Evolutionary conservation across 2,329 filamentous ascomycete genomes (phyloP), one percentile per base, ranked within the genome.

Genomic region (Hypoxylon sp.): DNA sequence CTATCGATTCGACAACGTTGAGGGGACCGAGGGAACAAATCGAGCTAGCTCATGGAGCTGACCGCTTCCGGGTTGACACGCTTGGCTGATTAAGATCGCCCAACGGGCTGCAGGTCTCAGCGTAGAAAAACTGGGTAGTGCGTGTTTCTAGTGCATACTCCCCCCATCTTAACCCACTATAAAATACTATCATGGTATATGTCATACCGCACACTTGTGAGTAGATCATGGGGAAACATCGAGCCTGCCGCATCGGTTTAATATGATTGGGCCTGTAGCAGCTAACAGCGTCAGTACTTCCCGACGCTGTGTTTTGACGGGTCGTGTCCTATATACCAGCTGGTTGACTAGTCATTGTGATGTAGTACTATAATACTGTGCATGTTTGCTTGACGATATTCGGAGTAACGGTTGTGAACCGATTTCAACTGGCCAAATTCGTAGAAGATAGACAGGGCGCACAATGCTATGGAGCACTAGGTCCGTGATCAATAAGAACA

Each of bases 31-130:
- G 28, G 28, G 28, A 30, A 48, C 49, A 52, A 53, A 64, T 56
- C 51, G 25, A 66, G 51, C 56, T 70, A 63, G 45, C 32, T 55
- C 23, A 36, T 46, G 30, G 46, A 68, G 52, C 65, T 71, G 68
- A 71, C 68, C 68, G 66, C 68, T 68, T 32, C 49, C 61, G 43
- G 32, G 57, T 62, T 23, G 63, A 63, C 63, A 51, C 53, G 59
- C 59, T 64, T 70, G 55, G 62, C 57, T 62, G 60, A 69, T 65
- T 70, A 64, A 67, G 68, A 72, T 72, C 65, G 63, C 55, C 70
- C 70, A 72, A 68, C 69, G 65, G 53, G 70, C 68, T 69, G 70
- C 68, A 72, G 58, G 70, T 68, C 56, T 72, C 63, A 72, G 56
- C 9, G 56, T 56, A 21, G 28, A 21, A 45, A 60, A 63, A 68